Base-by-base conservation (phyloP, 1,139 yeast genomes). In the Arxiozyma telluris region DNA sequence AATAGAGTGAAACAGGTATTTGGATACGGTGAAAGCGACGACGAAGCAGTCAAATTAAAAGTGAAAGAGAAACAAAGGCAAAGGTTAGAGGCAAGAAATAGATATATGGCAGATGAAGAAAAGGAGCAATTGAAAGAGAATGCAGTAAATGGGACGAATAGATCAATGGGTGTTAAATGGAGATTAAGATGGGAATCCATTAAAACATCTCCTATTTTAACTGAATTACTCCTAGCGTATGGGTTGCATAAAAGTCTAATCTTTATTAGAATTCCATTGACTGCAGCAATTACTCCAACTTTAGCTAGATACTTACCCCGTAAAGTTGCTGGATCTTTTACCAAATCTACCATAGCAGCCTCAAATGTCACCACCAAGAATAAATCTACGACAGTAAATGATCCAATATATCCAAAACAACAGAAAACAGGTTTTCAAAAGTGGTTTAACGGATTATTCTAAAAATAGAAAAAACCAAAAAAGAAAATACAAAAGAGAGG, bases 221-320 rank as follows among this genome's bases (percentile, higher is more conserved):
- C 90, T 0, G 97, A 93, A 69, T 82, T 89, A 62, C 84, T 89
- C 21, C 78, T 94, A 59, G 98, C 98, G 0, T 93, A 93, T 68
- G 96, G 96, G 5, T 75, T 93, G 53, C 98, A 93, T 74, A 93
- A 94, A 73, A 81, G 94, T 6, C 76, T 91, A 58, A 71, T 81
- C 47, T 81, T 93, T 60, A 77, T 89, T 47, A 79, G 99, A 60
- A 73, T 93, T 9, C 98, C 99, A 15, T 71, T 90, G 45, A 85
- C 97, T 0, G 97, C 97, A 0, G 96, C 96, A 6, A 79, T 91
- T 21, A 90, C 98, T 0, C 99, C 98, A 1, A 69, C 82, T 5
- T 77, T 89, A 1, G 96, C 89, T 18, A 76, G 71, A 54, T 66
- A 74, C 42, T 76, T 91, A 59, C 54, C 93, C 93, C 5, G 76